phyloP scores from a whole-genome alignment of 345 rosid species.

The Eutrema japonicum region DNA sequence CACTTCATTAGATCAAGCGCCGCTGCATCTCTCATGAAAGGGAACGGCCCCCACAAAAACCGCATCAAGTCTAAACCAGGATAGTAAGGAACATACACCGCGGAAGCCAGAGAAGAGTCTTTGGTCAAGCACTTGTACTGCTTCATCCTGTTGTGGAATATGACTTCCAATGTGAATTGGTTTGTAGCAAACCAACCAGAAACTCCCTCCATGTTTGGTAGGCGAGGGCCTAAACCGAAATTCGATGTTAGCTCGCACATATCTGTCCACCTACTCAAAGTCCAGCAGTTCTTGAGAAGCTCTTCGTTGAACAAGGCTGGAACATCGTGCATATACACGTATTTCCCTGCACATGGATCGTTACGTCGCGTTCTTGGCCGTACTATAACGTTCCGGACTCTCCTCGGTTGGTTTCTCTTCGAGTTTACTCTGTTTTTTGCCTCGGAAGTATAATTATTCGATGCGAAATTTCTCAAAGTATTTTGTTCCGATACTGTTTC shows the following conservation, averaged over 20 bases:
- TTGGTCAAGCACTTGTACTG: slow-evolving; percentile 72
- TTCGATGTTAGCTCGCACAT: slow-evolving; percentile 66
- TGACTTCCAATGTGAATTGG: slow-evolving; percentile 77
- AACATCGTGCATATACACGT: slow-evolving; percentile 60
- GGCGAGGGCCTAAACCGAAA: slow-evolving; percentile 61
- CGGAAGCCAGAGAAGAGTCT: slow-evolving; percentile 71
- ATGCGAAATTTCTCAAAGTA: not conserved
- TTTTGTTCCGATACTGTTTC: slow-evolving; percentile 10
- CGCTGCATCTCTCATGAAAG: slow-evolving; percentile 57
- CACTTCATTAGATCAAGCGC: slow-evolving; percentile 59
- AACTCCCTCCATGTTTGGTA: slow-evolving; percentile 48
- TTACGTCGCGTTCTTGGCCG: slow-evolving; percentile 34
- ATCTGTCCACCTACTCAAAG: slow-evolving; percentile 59
- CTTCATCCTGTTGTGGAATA: slow-evolving; percentile 81
- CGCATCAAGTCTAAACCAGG: slow-evolving; percentile 76
- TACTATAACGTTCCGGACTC: slow-evolving; percentile 7
- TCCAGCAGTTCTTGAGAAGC: slow-evolving; percentile 63
- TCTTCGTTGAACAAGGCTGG: slow-evolving; percentile 70
- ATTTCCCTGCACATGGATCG: slow-evolving; percentile 56
- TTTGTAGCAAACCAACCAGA: slow-evolving; percentile 76
- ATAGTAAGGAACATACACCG: slow-evolving; percentile 73
- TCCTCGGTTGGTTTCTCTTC: slow-evolving; percentile 15
- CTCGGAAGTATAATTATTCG: not conserved
- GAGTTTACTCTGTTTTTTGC: not conserved
- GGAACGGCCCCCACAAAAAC: slow-evolving; percentile 63